Conservation (phyloP, 768 basidiomycete species). For the Lactarius trivialis region DNA sequence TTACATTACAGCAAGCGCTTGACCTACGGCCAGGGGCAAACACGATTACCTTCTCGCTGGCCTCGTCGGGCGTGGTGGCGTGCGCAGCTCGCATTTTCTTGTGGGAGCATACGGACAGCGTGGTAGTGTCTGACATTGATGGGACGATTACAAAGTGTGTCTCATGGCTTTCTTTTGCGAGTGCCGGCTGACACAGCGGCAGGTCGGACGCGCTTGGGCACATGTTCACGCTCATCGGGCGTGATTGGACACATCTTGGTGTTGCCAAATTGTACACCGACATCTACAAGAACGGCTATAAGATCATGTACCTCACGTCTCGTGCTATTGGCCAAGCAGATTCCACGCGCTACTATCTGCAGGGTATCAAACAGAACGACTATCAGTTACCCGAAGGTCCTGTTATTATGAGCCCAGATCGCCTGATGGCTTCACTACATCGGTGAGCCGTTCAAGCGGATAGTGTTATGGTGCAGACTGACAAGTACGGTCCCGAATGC, state of each 20-base stretch:
- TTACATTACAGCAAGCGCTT: slow-evolving; percentile 61
- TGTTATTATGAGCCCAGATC: slow-evolving; percentile 97
- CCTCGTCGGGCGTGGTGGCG: slow-evolving; percentile 70
- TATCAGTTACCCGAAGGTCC: slow-evolving; percentile 97
- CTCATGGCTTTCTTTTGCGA: neutral
- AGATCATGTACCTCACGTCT: slow-evolving; percentile 95
- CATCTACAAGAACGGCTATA: slow-evolving; percentile 92
- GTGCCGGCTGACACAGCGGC: neutral
- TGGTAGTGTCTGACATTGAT: slow-evolving; percentile 96
- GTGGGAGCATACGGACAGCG: slow-evolving; percentile 86
- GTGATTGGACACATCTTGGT: slow-evolving; percentile 97
- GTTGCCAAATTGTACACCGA: slow-evolving; percentile 97
- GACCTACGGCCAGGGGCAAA: slow-evolving; percentile 84
- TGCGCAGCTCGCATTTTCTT: slow-evolving; percentile 92
- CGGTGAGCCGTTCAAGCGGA: slow-evolving; percentile 47
- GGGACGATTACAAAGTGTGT: slow-evolving; percentile 96
- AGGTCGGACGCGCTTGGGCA: slow-evolving; percentile 96
- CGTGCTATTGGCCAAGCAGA: slow-evolving; percentile 98
- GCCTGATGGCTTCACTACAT: slow-evolving; percentile 89
- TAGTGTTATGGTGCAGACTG: neutral
- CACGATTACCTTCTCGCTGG: slow-evolving; percentile 87
- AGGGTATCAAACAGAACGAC: slow-evolving; percentile 90
- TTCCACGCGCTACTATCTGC: slow-evolving; percentile 89
- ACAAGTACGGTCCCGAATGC: neutral
- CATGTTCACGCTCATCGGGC: slow-evolving; percentile 94